Evolutionary conservation across 176 grass and related monocot genomes (phyloP).

Genomic region (Panicum miliaceum): DNA sequence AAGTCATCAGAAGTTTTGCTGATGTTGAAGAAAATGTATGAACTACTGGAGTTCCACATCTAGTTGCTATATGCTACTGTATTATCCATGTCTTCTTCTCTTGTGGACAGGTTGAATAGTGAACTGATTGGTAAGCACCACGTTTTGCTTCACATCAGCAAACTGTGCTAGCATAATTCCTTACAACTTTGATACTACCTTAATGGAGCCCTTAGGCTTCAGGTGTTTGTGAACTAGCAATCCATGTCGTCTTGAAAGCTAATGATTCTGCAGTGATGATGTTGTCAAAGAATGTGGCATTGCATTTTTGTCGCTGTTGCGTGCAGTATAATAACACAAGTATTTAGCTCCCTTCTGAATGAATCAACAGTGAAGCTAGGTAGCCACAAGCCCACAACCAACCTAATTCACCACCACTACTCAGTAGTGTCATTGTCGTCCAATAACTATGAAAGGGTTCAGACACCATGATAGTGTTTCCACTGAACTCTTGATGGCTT

Average conservation of each 20-base stretch:
- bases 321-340: not conserved
- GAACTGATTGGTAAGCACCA: slow-evolving; percentile 6
- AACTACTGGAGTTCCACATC: not conserved
- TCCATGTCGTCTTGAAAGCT: not conserved
- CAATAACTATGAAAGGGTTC: slow-evolving; percentile 23
- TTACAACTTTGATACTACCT: not conserved
- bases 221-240: not conserved
- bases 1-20: slow-evolving; percentile 42
- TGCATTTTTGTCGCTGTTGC: not conserved
- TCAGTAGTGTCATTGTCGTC: slow-evolving; percentile 13
- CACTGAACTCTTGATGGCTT: not conserved
- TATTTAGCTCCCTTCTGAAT: not conserved
- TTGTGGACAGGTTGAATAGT: not conserved
- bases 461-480: slow-evolving; percentile 42
- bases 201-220: slow-evolving; percentile 9
- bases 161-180: not conserved
- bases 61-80: slow-evolving; percentile 2
- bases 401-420: slow-evolving; percentile 12
- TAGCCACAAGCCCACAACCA: slow-evolving; percentile 7
- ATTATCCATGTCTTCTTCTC: not conserved
- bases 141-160: slow-evolving; percentile 19
- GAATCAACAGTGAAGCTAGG: slow-evolving; percentile 28
- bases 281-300: slow-evolving; percentile 13
- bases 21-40: slow-evolving; percentile 10
- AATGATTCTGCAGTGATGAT: not conserved